Base-by-base conservation (phyloP, 169 alveolate genomes). In the Plasmodium chabaudi region DNA sequence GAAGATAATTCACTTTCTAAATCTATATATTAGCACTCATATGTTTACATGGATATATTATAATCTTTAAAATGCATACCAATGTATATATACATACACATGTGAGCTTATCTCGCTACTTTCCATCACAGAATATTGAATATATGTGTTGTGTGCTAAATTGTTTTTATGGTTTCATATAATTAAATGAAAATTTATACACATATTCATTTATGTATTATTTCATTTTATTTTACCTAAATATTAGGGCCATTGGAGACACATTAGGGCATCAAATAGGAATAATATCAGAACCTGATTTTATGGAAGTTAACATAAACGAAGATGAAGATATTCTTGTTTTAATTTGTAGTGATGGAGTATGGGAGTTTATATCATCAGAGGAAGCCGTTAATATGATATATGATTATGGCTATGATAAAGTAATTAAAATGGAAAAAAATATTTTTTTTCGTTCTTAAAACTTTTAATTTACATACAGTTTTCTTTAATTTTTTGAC, bases 311-410 rank as follows among this genome's bases (percentile, higher is more conserved):
- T 23, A 61, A 87, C 39, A 77, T 70, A 27, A 47, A 74, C 72
- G 86, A 71, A 12, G 89, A 87, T 39, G 94, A 88, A 51, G 95
- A 94, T 53, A 92, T 92, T 23, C 93, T 88, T 27, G 89, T 94
- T 82, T 64, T 95, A n/a, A 86, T 93, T 49, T 95, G 97, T 79
- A 88, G 95, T 53, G 97, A 94, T 73, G 97, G 97, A 4, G 97
- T 95, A 9, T 94, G 97, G 95, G 97, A 95, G 67, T 95, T 95
- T 75, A 92, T 95, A n/a, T 70, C 95, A 9, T 91, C 95, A 6
- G 94, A 95, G 49, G 97, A 95, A 72, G 97, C 96, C 12, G 94
- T 95, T 47, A 94, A 93, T 51, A 71, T 92, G 25, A 93, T 95
- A 53, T 88, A 89, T 47, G 92, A 89, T 23, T 89, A 82, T 57